Evolutionary conservation across 805 yeast species (phyloP).

Genomic region (Clavispora fructus): DNA sequence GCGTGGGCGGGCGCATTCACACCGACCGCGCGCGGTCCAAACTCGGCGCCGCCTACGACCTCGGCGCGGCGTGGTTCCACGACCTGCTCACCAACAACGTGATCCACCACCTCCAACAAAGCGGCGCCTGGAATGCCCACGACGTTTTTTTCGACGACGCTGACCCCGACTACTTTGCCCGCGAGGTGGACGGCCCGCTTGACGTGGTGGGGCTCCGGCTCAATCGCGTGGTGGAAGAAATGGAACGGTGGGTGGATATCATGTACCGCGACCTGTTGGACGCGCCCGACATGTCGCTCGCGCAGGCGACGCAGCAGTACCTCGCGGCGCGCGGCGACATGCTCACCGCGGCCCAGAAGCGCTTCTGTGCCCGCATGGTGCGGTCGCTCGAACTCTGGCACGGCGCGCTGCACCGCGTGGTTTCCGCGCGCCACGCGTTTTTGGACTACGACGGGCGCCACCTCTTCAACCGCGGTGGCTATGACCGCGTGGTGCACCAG

Average conservation of each 20-base stretch:
- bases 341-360: conserved; percentile 48
- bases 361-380: conserved; percentile 46
- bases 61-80: conserved; percentile 95
- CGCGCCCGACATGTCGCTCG: conserved; percentile 46
- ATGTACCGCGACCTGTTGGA: conserved; percentile 48
- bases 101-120: conserved; percentile 31
- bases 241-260: conserved; percentile 54
- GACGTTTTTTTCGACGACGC: conserved; percentile 49
- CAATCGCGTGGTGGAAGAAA: conserved; percentile 45
- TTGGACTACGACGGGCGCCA: conserved; percentile 76
- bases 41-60: conserved; percentile 45
- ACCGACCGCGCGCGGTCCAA: conserved; percentile 14
- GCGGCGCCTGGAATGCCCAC: conserved; percentile 15
- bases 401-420: conserved; percentile 61
- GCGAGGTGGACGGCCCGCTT: conserved; percentile 26
- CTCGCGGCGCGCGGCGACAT: conserved; percentile 38
- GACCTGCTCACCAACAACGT: conserved; percentile 67
- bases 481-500: conserved; percentile 15
- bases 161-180: conserved; percentile 21
- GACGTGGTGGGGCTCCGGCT: conserved; percentile 25
- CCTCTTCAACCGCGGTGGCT: conserved; percentile 61
- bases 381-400: conserved; percentile 74
- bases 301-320: conserved; percentile 45
- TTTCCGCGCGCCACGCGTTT: conserved; percentile 66
- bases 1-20: conserved; percentile 20